Percentiles rank a stretch among this genome's conserved stretches.
phyloP scores from a whole-genome alignment of 768 basidiomycete genomes.

The Hemileccinum rubropunctum region DNA sequence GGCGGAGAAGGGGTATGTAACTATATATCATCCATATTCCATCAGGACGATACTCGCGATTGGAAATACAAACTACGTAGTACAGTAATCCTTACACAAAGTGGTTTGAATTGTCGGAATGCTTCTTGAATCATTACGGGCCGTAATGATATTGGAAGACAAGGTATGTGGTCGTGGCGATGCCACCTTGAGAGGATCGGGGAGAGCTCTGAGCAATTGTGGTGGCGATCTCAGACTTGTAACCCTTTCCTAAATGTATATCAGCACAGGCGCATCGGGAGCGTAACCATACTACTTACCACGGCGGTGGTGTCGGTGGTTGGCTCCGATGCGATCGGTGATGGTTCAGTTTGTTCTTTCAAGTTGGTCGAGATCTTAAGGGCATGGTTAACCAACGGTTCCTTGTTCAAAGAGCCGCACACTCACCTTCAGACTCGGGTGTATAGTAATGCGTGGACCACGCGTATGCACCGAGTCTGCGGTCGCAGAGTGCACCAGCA shows the following conservation, averaged over 20 bases:
- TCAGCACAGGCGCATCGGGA: neutral
- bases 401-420: neutral
- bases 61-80: neutral
- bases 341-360: neutral
- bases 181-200: constrained; percentile 4
- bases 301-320: neutral
- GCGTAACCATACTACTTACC: neutral
- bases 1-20: too few relatives aligned
- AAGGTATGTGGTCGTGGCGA: neutral
- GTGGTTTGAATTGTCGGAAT: neutral
- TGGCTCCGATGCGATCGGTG: neutral
- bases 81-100: neutral
- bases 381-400: neutral
- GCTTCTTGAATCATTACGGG: neutral
- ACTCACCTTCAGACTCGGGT: constrained; percentile 8
- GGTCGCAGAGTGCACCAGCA: constrained; percentile 10
- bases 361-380: constrained; percentile 5
- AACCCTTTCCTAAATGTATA: constrained; percentile 8
- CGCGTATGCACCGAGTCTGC: neutral
- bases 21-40: too few relatives aligned
- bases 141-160: neutral
- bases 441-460: neutral
- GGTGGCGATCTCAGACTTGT: neutral
- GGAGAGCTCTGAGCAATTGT: constrained; percentile 11
- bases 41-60: neutral